Conservation (phyloP, 2,329 filamentous ascomycete species). For the Fusarium brachygibbosum region DNA sequence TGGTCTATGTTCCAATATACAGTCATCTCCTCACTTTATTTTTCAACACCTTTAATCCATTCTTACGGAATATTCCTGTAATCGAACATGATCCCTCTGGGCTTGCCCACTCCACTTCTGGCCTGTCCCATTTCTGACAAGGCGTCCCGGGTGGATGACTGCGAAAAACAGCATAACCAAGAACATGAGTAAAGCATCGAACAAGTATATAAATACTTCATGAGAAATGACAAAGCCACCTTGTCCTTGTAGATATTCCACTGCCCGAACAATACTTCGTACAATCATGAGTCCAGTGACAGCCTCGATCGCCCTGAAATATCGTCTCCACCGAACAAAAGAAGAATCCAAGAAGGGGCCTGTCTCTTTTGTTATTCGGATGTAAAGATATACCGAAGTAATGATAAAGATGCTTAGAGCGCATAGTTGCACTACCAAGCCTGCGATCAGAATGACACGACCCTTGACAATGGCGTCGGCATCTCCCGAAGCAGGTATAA, state of each 20-base stretch:
- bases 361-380: not conserved
- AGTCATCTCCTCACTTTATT: too few species aligned
- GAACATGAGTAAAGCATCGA: constrained; percentile 59
- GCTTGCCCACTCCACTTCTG: not conserved
- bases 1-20: too few species aligned
- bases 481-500: constrained; percentile 24
- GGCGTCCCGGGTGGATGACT: constrained; percentile 7
- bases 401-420: constrained; percentile 15
- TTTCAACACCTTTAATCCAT: too few species aligned
- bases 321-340: constrained; percentile 49
- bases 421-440: constrained; percentile 4
- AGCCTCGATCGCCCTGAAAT: constrained; percentile 52
- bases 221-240: constrained; percentile 57
- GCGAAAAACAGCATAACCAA: constrained; percentile 57
- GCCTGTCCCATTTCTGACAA: not conserved
- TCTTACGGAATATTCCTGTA: not conserved
- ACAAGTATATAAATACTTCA: constrained; percentile 60
- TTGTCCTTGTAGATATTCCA: constrained; percentile 62
- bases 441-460: constrained; percentile 14
- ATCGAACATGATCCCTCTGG: not conserved
- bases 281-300: constrained; percentile 59
- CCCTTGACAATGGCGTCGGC: constrained; percentile 1
- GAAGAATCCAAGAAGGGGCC: constrained; percentile 16
- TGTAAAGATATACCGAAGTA: not conserved
- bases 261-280: constrained; percentile 60